Evolutionary conservation across 2,329 filamentous ascomycete species (phyloP).

Genomic region (Colletotrichum sp.): DNA sequence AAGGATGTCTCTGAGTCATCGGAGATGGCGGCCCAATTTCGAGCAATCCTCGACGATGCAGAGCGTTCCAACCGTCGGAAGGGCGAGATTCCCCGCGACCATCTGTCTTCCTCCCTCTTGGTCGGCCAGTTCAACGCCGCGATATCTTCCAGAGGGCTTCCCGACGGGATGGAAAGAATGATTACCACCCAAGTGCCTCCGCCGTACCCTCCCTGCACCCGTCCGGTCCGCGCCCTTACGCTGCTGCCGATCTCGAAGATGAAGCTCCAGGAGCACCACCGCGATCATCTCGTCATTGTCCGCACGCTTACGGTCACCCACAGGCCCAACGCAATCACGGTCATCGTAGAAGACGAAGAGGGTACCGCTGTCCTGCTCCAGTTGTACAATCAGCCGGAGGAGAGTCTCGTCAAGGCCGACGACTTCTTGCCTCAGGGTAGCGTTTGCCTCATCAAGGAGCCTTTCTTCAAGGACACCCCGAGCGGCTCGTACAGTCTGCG

Average conservation of each 20-base stretch:
- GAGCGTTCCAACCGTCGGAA: not conserved
- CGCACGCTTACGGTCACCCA: slow-evolving; percentile 23
- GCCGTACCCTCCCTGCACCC: slow-evolving; percentile 28
- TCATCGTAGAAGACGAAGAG: slow-evolving; percentile 43
- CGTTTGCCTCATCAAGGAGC: slow-evolving; percentile 56
- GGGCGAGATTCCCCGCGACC: not conserved
- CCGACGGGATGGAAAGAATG: not conserved
- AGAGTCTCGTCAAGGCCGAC: slow-evolving; percentile 33
- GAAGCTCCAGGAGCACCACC: slow-evolving; percentile 33
- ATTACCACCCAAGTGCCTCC: not conserved
- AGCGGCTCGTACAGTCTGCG: slow-evolving; percentile 47
- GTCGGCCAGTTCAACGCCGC: not conserved
- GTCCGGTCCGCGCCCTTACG: slow-evolving; percentile 20
- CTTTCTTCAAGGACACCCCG: slow-evolving; percentile 49
- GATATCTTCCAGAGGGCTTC: not conserved
- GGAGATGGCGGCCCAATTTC: not conserved
- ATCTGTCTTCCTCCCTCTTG: not conserved
- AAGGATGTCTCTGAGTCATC: not conserved
- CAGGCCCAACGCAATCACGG: slow-evolving; percentile 23
- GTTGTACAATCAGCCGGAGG: slow-evolving; percentile 46
- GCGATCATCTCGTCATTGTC: slow-evolving; percentile 22
- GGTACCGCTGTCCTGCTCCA: slow-evolving; percentile 38
- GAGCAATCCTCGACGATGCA: not conserved
- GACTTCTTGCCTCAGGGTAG: slow-evolving; percentile 37
- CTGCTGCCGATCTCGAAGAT: slow-evolving; percentile 30